A percentile compares a stretch with the other conserved stretches of the same genome.
phyloP scores from a whole-genome alignment of 345 rosid genomes.

The Syzygium oleosum region DNA sequence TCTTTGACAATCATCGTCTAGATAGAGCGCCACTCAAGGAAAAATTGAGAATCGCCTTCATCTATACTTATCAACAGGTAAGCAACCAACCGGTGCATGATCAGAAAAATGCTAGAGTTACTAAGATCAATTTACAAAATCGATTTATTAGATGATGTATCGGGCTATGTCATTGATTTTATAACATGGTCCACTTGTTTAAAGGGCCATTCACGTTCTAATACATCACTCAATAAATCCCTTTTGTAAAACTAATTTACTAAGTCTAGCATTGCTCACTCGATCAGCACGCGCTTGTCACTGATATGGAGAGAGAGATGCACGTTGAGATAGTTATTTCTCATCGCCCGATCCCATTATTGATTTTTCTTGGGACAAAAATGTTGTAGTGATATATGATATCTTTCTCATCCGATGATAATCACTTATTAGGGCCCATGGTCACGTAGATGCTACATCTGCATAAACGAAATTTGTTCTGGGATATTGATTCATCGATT shows the following conservation, averaged over 20 bases:
- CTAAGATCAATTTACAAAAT: background rate
- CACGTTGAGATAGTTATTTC: background rate
- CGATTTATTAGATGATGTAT: background rate
- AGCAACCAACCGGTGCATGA: background rate
- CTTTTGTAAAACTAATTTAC: background rate
- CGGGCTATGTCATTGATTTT: background rate
- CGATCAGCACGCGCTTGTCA: background rate
- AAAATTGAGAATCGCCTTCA: background rate
- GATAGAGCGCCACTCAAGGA: background rate
- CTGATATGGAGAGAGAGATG: background rate
- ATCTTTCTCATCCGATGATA: background rate
- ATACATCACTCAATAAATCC: background rate
- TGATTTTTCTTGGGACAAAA: background rate
- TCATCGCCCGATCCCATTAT: background rate
- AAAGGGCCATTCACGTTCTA: background rate
- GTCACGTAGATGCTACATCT: background rate
- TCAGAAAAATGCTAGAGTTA: background rate
- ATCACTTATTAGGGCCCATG: background rate
- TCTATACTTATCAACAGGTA: background rate
- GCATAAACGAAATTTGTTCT: background rate
- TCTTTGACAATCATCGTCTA: background rate
- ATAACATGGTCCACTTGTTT: background rate
- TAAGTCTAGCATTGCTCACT: background rate
- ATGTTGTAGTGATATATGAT: background rate
- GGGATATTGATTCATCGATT: background rate